Conservation (phyloP, 257 asterid species). For the Solanum chaucha region DNA sequence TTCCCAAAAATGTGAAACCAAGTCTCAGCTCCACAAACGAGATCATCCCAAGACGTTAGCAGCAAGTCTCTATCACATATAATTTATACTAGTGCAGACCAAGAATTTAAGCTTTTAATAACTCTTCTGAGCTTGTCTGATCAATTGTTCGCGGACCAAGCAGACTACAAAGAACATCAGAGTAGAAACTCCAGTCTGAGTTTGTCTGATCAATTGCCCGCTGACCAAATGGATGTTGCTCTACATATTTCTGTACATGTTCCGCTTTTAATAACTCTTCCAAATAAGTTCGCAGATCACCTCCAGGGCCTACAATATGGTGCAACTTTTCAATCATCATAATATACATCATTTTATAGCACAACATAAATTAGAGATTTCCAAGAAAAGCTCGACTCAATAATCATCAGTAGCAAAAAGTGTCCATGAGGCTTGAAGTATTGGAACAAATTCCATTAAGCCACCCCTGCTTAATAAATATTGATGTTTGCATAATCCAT, state of each 20-base stretch:
- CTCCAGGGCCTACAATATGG: conserved; percentile 43
- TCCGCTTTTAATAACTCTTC: conserved; percentile 45
- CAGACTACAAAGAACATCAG: conserved; percentile 31
- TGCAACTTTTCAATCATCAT: background rate
- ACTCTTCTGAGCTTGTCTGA: background rate
- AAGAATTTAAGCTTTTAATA: background rate
- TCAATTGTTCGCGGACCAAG: background rate
- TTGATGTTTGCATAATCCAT: background rate
- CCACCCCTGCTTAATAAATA: background rate
- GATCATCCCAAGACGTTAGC: background rate
- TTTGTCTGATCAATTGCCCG: conserved; percentile 41
- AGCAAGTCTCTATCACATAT: background rate
- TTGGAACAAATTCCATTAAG: background rate
- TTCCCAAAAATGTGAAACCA: background rate
- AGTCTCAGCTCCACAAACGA: background rate
- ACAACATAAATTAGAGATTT: background rate
- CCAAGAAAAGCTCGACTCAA: background rate
- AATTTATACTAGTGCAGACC: background rate
- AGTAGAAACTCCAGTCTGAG: conserved; percentile 62
- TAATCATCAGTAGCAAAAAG: background rate
- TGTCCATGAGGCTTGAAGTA: background rate
- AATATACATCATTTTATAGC: background rate
- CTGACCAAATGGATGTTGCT: conserved; percentile 76
- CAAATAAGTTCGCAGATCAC: conserved; percentile 65
- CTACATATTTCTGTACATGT: conserved; percentile 40